Conservation (phyloP, 805 yeast species). For the Wickerhamomyces chaumierensis region DNA sequence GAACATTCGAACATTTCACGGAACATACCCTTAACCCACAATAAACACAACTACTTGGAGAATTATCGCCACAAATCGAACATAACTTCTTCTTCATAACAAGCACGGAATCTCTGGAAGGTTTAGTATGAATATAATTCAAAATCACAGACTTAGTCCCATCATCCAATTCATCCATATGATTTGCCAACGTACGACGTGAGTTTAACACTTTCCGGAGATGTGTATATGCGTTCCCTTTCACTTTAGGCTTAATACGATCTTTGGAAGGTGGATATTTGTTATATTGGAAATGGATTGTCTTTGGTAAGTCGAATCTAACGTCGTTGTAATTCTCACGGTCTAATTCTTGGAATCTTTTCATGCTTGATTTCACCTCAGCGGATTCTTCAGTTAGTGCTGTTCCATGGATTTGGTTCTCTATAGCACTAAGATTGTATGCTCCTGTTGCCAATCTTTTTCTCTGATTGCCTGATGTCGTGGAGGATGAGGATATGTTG, state of each 20-base stretch:
- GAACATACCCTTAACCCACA: conserved; percentile 32
- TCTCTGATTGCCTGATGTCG: conserved; percentile 3
- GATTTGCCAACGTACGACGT: conserved; percentile 28
- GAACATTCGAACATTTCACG: conserved; percentile 28
- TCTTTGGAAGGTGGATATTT: conserved; percentile 6
- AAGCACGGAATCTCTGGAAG: conserved; percentile 13
- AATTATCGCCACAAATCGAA: conserved; percentile 33
- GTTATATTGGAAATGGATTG: conserved; percentile 16
- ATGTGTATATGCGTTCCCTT: conserved; percentile 17
- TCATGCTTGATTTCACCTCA: conserved; percentile 25
- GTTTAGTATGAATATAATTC: conserved; percentile 5
- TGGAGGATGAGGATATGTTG: background rate
- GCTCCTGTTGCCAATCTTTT: conserved; percentile 19
- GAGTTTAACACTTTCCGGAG: conserved; percentile 28
- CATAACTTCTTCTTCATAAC: conserved; percentile 29
- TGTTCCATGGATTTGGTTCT: conserved; percentile 17
- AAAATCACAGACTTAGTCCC: conserved; percentile 21
- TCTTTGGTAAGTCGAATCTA: conserved; percentile 27
- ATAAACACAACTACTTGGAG: conserved; percentile 28
- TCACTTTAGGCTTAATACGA: conserved; percentile 6
- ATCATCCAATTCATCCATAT: conserved; percentile 29
- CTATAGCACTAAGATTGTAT: conserved; percentile 16
- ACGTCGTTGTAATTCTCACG: conserved; percentile 33
- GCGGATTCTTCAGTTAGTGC: conserved; percentile 15
- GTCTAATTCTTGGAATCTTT: conserved; percentile 30